Conservation (phyloP, 2,329 filamentous ascomycete genomes). For the Alternaria triticina region DNA sequence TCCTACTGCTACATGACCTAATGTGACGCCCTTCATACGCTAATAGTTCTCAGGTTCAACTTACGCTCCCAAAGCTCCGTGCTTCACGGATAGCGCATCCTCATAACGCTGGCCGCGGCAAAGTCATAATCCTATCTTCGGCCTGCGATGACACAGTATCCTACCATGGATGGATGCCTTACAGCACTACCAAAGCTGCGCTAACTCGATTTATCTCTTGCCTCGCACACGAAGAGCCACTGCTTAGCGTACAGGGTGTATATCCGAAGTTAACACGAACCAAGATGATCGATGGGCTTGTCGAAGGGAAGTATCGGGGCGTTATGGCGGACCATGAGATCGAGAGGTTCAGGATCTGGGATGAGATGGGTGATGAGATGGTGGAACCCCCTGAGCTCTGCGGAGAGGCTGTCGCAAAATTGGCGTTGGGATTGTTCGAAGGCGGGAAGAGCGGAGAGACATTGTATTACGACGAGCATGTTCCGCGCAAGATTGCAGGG, state of each 20-base stretch:
- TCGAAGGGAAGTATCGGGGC: conserved; percentile 25
- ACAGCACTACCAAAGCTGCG: conserved; percentile 35
- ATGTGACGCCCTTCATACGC: not conserved
- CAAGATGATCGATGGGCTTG: conserved; percentile 30
- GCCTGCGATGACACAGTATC: conserved; percentile 29
- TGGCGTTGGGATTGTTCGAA: conserved; percentile 29
- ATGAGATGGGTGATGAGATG: conserved; percentile 31
- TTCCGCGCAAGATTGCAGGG: conserved; percentile 25
- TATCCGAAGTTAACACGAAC: conserved; percentile 37
- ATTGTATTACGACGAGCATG: conserved; percentile 35
- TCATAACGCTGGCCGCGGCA: conserved; percentile 27
- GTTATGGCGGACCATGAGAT: conserved; percentile 38
- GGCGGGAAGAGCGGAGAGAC: conserved; percentile 31
- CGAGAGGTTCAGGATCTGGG: conserved; percentile 33
- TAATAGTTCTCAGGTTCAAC: conserved; percentile 18
- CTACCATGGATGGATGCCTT: conserved; percentile 34
- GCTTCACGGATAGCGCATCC: conserved; percentile 14
- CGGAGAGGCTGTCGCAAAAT: conserved; percentile 29
- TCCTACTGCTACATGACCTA: not conserved
- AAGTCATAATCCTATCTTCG: conserved; percentile 27
- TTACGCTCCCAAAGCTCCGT: conserved; percentile 27
- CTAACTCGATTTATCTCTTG: conserved; percentile 31
- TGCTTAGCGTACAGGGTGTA: conserved; percentile 29
- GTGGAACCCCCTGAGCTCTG: conserved; percentile 32
- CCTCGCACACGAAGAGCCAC: conserved; percentile 33